Evolutionary conservation across 2,329 filamentous ascomycete species (phyloP), one percentile per base, ranked within the genome.

Genomic region (Colletotrichum sp.): DNA sequence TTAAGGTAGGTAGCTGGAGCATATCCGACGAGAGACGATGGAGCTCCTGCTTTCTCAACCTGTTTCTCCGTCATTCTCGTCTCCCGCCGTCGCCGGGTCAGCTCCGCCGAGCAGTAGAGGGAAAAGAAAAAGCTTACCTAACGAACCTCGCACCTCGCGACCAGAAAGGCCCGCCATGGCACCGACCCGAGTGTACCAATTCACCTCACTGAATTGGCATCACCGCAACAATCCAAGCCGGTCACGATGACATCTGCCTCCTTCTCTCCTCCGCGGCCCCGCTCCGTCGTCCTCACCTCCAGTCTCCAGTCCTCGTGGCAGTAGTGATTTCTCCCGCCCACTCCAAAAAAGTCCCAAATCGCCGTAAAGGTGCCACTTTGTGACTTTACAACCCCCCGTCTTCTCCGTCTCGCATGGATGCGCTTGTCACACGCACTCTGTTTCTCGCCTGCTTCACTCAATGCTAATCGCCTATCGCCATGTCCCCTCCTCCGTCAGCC

Each of bases 401-500:
- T 12, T 48, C 18, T 6, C 43, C 43, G 43, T 26, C n/a, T 64
- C 39, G 57, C 71, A 69, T 73, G 68, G 68, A 39, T 71, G 39
- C 30, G 68, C 68, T 71, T 24, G 68, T 65, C 28, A 26, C 28
- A 34, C n/a, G 30, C 7, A 34, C 16, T 15, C 7, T 36, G 21
- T 59, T 39, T 68, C 48, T 60, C 39, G n/a, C 32, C 34, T 32
- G 28, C 28, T 13, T 28, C 30, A 30, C 26, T 32, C 26, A 65
- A 26, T 70, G 48, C 66, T 68, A 70, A 72, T 67, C 61, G 34
- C 72, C 72, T 67, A 72, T 75, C 72, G 61, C 72, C 72, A 32
- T 71, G 18, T 21, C 48, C 12, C n/a, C 32, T 12, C 24, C 55
- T 34, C 36, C 28, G 18, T 18, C 63, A 75, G 52, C 63, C 68